These are phyloP conservation scores for Colletotrichum euphorbiae DNA, from an alignment of 2,329 filamentous ascomycete genomes.

Conservation along the genomic window DNA sequence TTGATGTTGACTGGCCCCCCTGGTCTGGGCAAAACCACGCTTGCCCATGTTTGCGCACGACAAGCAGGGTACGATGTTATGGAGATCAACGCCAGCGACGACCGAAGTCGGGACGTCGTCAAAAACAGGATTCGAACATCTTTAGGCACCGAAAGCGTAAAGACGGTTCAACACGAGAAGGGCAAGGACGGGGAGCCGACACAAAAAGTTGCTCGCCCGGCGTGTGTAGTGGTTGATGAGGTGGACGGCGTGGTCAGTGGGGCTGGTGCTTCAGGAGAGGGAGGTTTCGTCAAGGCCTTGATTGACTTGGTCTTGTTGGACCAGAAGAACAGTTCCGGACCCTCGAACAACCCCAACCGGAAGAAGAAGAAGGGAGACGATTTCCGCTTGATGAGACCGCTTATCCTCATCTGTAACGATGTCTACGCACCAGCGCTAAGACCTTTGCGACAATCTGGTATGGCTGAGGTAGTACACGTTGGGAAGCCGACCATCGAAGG, in stretches of 20 bases:
- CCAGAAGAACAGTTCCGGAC: constrained; percentile 74
- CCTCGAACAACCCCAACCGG: constrained; percentile 45
- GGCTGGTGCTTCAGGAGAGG: constrained; percentile 81
- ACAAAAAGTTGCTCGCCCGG: constrained; percentile 81
- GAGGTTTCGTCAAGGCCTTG: constrained; percentile 93
- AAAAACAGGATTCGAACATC: constrained; percentile 91
- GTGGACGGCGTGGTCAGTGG: constrained; percentile 94
- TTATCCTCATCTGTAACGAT: constrained; percentile 97
- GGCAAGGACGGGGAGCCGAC: constrained; percentile 60
- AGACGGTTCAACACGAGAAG: constrained; percentile 74
- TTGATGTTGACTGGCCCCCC: constrained; percentile 91
- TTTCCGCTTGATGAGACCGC: constrained; percentile 86
- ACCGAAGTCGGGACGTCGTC: constrained; percentile 89
- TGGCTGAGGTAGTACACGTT: constrained; percentile 92
- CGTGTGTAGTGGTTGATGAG: constrained; percentile 96
- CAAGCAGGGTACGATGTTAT: constrained; percentile 97
- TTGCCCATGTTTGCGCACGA: constrained; percentile 94
- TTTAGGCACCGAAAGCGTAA: constrained; percentile 94
- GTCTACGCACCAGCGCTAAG: constrained; percentile 92
- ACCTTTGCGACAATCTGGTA: constrained; percentile 83
- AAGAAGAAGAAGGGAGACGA: constrained; percentile 84
- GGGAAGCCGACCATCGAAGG: constrained; percentile 89
- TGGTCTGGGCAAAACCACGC: constrained; percentile 92
- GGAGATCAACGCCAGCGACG: constrained; percentile 98
- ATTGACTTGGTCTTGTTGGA: constrained; percentile 90